Percentiles rank a stretch among this genome's conserved stretches.
phyloP scores from a whole-genome alignment of 2,329 filamentous ascomycete species.

The Monosporascus sp. region DNA sequence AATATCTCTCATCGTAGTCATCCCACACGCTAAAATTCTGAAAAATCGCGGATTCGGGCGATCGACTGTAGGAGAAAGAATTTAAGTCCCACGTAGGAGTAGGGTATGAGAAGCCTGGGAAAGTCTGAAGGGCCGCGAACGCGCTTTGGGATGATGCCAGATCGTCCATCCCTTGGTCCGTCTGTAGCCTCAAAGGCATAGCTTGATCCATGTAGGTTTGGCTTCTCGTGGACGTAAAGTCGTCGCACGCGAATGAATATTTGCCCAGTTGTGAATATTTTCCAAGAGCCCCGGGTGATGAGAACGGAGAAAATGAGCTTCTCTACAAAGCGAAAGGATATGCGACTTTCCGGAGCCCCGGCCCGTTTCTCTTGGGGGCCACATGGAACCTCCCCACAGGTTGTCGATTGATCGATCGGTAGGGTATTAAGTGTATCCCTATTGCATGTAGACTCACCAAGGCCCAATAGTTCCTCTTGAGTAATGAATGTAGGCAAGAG shows the following conservation, averaged over 20 bases:
- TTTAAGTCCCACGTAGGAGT: not conserved
- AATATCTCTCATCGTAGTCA: not conserved
- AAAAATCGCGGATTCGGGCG: not conserved
- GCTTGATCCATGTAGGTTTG: not conserved
- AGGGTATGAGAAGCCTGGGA: not conserved
- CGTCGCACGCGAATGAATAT: not conserved
- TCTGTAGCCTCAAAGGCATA: not conserved
- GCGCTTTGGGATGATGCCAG: not conserved
- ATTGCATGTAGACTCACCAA: not conserved
- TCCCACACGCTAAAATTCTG: not conserved
- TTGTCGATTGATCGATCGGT: not conserved
- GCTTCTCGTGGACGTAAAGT: not conserved
- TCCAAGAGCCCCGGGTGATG: not conserved
- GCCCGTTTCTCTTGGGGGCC: not conserved
- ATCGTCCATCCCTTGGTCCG: not conserved
- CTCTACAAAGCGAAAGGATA: not conserved
- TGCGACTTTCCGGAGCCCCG: not conserved
- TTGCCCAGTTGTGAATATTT: not conserved
- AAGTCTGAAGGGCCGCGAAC: not conserved
- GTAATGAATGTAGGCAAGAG: not conserved
- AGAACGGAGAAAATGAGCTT: not conserved
- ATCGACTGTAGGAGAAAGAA: not conserved
- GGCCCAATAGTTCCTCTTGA: not conserved
- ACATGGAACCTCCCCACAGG: not conserved
- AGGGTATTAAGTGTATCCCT: not conserved